Base-by-base conservation (phyloP, 495 filamentous ascomycete genomes). In the Talaromyces proteolyticus region DNA sequence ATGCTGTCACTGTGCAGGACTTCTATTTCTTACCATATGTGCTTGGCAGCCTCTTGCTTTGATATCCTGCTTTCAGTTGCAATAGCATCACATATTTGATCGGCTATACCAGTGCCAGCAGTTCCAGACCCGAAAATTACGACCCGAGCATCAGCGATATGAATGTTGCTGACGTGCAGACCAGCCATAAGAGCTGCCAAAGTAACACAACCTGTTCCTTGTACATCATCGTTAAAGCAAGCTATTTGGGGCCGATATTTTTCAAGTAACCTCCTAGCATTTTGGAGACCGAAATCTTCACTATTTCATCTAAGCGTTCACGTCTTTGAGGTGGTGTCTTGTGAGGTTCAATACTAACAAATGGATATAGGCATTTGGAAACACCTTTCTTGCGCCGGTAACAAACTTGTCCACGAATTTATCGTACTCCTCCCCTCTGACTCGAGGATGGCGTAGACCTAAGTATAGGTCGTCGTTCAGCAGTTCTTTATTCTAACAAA, bases 161-260 rank as follows among this genome's bases (percentile, higher is more conserved):
- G 79, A 44, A 85, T 62, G 4, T 85, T 76, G 46, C 77, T 80
- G 16, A 94, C 80, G 47, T 88, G 77, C 11, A 89, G 65, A 2
- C 75, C 88, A 1, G 87, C 78, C 65, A 87, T 79, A 51, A 95
- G 84, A 0, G 85, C 89, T 0, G 89, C 90, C 3, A 95, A 70
- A 0, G 90, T 94, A 2, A 95, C 88, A 29, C 86, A 88, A 0
- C 91, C 90, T 1, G 91, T 95, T 2, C 90, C 90, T 61, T 95
- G 91, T 1, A 95, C 84, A 65, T 95, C 90, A 47, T 95, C 90
- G 52, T 95, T 95, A 74, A 95, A 93, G 62, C 89, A 95, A 0
- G 91, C 72, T 5, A 94, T 81, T 18, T 85, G 52, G 0, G 81
- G 69, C 4, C 81, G 72, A 55, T 89, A 94, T 26, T 77, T 81